Evolutionary conservation across 352 stramenopile genomes (phyloP).

Genomic region (Phytophthora palmivora): DNA sequence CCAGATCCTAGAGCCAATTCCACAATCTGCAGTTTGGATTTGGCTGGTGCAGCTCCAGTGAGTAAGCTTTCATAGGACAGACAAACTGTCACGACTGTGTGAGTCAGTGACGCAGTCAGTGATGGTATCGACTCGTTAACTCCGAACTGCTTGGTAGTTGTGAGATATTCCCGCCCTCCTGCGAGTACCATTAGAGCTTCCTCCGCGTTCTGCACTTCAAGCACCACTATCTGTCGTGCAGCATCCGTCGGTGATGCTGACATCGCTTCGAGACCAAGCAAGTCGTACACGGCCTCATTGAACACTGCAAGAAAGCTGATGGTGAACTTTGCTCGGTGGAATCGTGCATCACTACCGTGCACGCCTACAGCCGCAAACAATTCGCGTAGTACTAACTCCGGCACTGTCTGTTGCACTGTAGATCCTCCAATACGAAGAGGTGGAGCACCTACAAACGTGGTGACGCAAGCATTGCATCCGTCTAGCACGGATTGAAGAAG

Average conservation of each 20-base stretch:
- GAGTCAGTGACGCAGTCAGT: constrained; percentile 42
- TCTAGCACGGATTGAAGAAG: constrained; percentile 75
- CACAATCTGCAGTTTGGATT: constrained; percentile 80
- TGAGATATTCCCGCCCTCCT: constrained; percentile 58
- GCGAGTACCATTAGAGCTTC: constrained; percentile 69
- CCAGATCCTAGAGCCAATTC: constrained; percentile 52
- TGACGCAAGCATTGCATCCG: constrained; percentile 70
- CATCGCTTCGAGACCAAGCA: constrained; percentile 69
- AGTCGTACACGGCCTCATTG: constrained; percentile 94
- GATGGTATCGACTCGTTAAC: constrained; percentile 27
- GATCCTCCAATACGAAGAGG: constrained; percentile 28
- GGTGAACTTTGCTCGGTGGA: constrained; percentile 64
- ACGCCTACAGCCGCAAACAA: constrained; percentile 50
- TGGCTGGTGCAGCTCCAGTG: constrained; percentile 30
- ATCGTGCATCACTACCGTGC: constrained; percentile 38
- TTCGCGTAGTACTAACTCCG: constrained; percentile 55
- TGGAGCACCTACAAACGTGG: constrained; percentile 58
- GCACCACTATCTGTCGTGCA: constrained; percentile 52
- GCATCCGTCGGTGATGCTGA: constrained; percentile 10
- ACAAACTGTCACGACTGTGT: constrained; percentile 74
- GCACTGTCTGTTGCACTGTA: constrained; percentile 32
- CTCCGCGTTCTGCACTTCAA: constrained; percentile 70
- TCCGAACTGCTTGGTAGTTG: constrained; percentile 12
- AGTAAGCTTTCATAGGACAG: constrained; percentile 66
- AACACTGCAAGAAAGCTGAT: constrained; percentile 93